Evolutionary conservation across 192 early-diverging fungal species (phyloP), one percentile per base, ranked within the genome.

Genomic region (Fimicolochytrium jonesii): DNA sequence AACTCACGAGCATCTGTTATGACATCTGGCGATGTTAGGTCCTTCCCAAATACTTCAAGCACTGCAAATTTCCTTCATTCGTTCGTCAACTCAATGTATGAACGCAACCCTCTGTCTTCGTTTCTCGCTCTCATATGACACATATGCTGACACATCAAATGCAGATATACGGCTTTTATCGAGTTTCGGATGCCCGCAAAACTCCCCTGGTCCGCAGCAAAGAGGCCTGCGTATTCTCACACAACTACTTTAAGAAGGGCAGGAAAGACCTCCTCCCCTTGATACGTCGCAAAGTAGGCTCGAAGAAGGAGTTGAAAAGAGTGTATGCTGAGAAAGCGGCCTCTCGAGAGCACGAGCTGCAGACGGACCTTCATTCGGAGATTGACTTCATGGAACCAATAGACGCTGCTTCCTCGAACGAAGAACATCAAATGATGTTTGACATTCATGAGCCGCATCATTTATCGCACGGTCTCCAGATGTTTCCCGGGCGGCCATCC

Each of bases 191-290:
- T 28, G 54, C 56, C 17, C 52, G 56, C 37, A 65, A 65, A 26
- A 35, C 63, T 31, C 51, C 43, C 13, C 52, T 35, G 17, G 63
- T 65, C 20, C 52, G 63, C 52, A 65, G 45, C 63, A 65, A 58
- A 53, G 63, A 65, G 20, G 63, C 63, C 5, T 56, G 63, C 42
- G 63, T 65, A 4, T 65, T 65, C 30, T 65, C 54, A 17, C 63
- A 65, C 35, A 28, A 32, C 10, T 48, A 42, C 28, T 65, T 65
- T 31, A 22, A 44, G 18, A 23, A 36, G 13, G 43, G 25, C 18
- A 23, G 54, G 18, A 56, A 56, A n/a, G 63, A 65, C 13, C 44
- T 65, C 26, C 42, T 65, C 22, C 32, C 63, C 3, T 26, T 29
- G 6, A 65, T 65, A 15, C 25, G 35, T 6, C 52, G 63, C 23